Base-by-base conservation (phyloP, 2,329 filamentous ascomycete species). In the Bipolaris victoriae region DNA sequence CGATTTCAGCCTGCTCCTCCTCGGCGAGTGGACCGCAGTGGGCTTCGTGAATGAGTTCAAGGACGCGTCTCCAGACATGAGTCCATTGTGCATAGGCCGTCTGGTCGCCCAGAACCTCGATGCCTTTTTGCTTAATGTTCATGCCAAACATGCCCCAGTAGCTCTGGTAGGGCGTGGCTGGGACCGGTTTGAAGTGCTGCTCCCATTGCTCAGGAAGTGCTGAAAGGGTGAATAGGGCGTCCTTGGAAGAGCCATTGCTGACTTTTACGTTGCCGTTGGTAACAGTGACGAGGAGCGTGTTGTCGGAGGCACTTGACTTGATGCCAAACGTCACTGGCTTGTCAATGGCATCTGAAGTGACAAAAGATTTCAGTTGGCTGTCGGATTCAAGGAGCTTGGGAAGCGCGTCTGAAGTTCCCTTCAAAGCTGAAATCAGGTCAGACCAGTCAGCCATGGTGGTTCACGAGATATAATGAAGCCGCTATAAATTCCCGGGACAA, bases 91-190 rank as follows among this genome's bases (percentile, higher is more conserved):
- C 76, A 39, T 80, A 82, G 15, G 76, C 75, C 13, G 71, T 74
- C 59, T 82, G 74, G 56, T 82, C 76, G 22, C 81, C 81, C n/a
- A 76, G 64, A 6, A 83, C 75, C 22, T 79, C 75, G 39, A 81
- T 80, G 18, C 81, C 80, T 51, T 81, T 71, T 57, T 83, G 81
- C 56, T 81, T 81, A 66, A 79, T 78, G 59, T 80, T 82, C 81
- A 82, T 80, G 22, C 78, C 77, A 49, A 78, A 77, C 75, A 74
- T 75, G 65, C 76, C 76, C 78, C 78, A 80, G 61, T 79, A 81
- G 54, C 76, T 78, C 55, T 81, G 78, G 56, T 81, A 80, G 13
- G 79, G 78, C 63, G 73, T 74, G 1, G 72, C 75, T 4, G 78
- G 79, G 1, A 78, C 76, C 33, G 73, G 69, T 55, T 80, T 75